Evolutionary conservation across 768 basidiomycete genomes (phyloP), one percentile per base, ranked within the genome.

Genomic region (Trametes sanguinea): DNA sequence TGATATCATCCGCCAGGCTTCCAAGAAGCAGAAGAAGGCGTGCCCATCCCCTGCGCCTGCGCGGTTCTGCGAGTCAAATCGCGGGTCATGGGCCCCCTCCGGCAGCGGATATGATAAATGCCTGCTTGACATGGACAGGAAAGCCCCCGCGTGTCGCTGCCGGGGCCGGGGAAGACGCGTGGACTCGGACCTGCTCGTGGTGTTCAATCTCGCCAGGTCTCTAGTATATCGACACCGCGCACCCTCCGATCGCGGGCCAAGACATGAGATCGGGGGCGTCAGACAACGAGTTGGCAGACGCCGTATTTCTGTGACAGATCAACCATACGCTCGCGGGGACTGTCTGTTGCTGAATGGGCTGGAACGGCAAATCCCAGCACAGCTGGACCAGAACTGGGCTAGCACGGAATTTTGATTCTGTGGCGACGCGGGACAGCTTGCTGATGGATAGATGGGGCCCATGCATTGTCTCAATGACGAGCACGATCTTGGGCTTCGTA

Each of bases 381-480:
- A 56, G 61, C 43, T 35, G 14, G 29, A n/a, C 13, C 46, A 44
- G 16, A 32, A 50, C 51, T 51, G 61, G 61, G 61, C 27, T 40
- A 33, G 61, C 43, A 33, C 61, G 54, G 51, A 57, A 42, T 30
- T 62, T 52, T 62, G 61, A 62, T 57, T 44, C 55, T 51, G 54
- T 62, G 48, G 61, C 61, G 39, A 57, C 61, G 40, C 55, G 10
- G n/a, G 60, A 57, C 61, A 62, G 61, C n/a, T 52, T 17, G 42
- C 32, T 62, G 61, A 62, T 57, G 43, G 55, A 57, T 57, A 30
- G 61, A 57, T 48, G 59, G 44, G 51, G 6, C 22, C 37, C 22
- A n/a, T 22, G 29, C 50, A n/a, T 17, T 33, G 54, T 17, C 10
- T 42, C 13, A 16, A 46, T 52, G 55, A 51, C 50, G 61, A 52